Evolutionary conservation across 106 monocot species (phyloP).

Genomic region (Dendrobium chrysotoxum): DNA sequence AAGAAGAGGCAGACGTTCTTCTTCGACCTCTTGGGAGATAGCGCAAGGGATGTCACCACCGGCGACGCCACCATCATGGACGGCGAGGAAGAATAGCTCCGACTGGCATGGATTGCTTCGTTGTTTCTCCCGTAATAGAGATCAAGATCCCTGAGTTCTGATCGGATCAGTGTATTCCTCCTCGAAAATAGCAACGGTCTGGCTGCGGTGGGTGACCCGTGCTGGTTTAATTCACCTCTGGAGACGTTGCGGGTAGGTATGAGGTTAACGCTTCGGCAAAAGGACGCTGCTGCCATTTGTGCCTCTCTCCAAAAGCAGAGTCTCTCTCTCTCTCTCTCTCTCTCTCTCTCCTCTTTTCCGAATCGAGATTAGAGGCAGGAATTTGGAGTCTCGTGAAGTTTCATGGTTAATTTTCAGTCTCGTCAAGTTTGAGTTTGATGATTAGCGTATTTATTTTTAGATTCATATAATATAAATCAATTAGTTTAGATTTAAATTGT

Average conservation of each 20-base stretch:
- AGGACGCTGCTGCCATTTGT: background rate
- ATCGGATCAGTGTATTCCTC: background rate
- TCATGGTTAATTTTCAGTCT: too few relatives aligned
- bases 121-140: background rate
- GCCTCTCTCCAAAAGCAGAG: background rate
- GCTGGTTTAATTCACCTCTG: background rate
- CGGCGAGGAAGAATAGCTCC: background rate
- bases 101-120: background rate
- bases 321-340: background rate
- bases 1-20: constrained; percentile 79
- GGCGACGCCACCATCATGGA: constrained; percentile 12
- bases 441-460: too few relatives aligned
- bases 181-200: background rate
- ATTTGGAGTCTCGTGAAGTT: too few relatives aligned
- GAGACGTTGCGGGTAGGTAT: background rate
- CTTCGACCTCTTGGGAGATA: constrained; percentile 29
- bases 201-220: background rate
- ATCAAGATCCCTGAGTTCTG: constrained; percentile 8
- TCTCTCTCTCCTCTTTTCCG: too few relatives aligned
- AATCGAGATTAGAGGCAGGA: too few relatives aligned
- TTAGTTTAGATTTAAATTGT: too few relatives aligned
- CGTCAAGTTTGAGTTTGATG: too few relatives aligned
- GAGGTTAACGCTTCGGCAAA: background rate
- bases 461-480: too few relatives aligned
- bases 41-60: constrained; percentile 18